phyloP scores from a whole-genome alignment of 768 basidiomycete genomes.

The Suillus bovinus region DNA sequence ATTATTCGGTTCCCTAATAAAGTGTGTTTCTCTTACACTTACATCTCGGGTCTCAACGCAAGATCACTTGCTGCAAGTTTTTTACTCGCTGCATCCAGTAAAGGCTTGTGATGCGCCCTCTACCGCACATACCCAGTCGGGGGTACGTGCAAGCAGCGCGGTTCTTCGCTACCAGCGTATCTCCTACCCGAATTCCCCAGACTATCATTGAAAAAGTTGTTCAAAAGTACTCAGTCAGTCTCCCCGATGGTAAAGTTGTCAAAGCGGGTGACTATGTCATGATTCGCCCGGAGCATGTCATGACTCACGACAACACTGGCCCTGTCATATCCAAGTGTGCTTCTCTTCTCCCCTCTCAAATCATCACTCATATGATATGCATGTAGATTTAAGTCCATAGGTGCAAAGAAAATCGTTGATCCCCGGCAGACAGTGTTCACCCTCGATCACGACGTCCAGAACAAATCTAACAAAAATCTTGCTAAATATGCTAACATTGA shows the following conservation, averaged over 20 bases:
- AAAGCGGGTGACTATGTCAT: slow-evolving; percentile 99
- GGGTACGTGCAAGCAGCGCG: slow-evolving; percentile 14
- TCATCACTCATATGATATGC: slow-evolving; percentile 4
- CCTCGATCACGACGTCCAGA: slow-evolving; percentile 98
- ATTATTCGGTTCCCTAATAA: not conserved
- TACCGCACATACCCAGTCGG: not conserved
- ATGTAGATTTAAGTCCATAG: slow-evolving; percentile 89
- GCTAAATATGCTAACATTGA: slow-evolving; percentile 93
- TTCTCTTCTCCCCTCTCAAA: slow-evolving; percentile 4
- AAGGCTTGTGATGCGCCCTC: slow-evolving; percentile 5
- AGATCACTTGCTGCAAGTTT: not conserved
- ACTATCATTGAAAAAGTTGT: slow-evolving; percentile 98
- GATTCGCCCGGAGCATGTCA: slow-evolving; percentile 97
- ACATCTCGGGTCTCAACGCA: not conserved
- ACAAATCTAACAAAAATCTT: slow-evolving; percentile 87
- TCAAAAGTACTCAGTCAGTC: slow-evolving; percentile 93
- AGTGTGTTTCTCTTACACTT: not conserved
- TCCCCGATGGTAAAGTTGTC: slow-evolving; percentile 76
- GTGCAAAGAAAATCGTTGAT: slow-evolving; percentile 80
- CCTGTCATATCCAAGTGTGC: slow-evolving; percentile 95
- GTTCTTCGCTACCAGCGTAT: slow-evolving; percentile 34
- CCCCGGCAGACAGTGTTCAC: slow-evolving; percentile 91
- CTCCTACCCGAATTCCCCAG: slow-evolving; percentile 55
- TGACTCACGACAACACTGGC: slow-evolving; percentile 98
- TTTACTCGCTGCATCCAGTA: too few species aligned